These are phyloP conservation scores for Brassica juncea DNA, from an alignment of 345 rosid genomes.

Conservation along the genomic window DNA sequence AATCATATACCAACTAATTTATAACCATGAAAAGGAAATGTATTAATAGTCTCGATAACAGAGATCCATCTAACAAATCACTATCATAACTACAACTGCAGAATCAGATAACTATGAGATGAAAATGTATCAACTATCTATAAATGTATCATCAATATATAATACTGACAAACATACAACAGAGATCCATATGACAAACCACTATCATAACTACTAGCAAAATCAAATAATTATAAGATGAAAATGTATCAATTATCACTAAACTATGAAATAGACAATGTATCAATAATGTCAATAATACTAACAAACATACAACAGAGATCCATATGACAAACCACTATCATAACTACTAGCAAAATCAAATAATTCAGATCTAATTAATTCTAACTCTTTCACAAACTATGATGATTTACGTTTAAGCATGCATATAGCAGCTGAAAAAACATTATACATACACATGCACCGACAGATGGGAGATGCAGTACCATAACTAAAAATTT, in stretches of 20 bases:
- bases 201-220: constrained; percentile 18
- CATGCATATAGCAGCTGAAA: background rate
- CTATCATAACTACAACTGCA: constrained; percentile 16
- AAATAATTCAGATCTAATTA: constrained; percentile 14
- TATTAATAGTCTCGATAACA: constrained; percentile 9
- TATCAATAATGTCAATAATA: constrained; percentile 18
- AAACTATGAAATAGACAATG: background rate
- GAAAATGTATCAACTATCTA: background rate
- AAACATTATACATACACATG: background rate
- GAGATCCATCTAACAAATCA: background rate
- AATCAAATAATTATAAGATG: constrained; percentile 16
- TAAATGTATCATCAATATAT: constrained; percentile 1
- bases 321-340: constrained; percentile 2
- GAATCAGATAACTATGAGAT: constrained; percentile 20
- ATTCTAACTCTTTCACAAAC: constrained; percentile 11
- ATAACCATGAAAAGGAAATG: background rate
- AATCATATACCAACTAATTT: constrained; percentile 3
- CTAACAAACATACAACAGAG: constrained; percentile 6
- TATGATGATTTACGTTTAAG: background rate
- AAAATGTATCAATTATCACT: background rate
- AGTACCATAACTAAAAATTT: background rate
- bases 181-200: constrained; percentile 3
- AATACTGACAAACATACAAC: background rate
- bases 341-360: constrained; percentile 28
- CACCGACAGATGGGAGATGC: constrained; percentile 18